phyloP scores from a whole-genome alignment of 140 eudicot genomes.

The Flaveria floridana region DNA sequence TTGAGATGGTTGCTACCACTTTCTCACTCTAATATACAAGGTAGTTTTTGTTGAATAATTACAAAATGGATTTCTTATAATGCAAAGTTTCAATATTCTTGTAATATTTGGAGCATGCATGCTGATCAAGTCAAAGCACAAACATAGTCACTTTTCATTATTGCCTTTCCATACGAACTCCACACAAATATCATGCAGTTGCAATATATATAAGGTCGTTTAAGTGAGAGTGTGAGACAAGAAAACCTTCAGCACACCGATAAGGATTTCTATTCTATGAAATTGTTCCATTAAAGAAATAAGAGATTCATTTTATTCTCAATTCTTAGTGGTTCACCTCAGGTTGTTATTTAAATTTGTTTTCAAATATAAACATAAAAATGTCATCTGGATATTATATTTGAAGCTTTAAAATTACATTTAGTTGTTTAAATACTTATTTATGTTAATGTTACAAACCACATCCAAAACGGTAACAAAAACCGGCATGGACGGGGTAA shows the following conservation, averaged over 20 bases:
- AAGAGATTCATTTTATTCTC: background rate
- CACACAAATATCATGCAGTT: background rate
- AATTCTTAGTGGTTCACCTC: background rate
- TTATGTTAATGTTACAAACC: background rate
- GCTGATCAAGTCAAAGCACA: background rate
- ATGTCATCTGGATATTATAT: no score
- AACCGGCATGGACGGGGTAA: background rate
- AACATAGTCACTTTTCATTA: background rate
- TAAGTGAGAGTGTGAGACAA: background rate
- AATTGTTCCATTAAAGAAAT: background rate
- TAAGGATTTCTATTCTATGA: background rate
- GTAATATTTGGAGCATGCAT: background rate
- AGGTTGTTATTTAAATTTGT: background rate
- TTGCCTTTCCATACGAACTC: background rate
- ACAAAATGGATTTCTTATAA: background rate
- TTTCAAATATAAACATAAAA: background rate
- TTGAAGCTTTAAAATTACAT: background rate
- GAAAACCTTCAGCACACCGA: background rate
- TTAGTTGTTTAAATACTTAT: background rate
- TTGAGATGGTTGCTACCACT: no score
- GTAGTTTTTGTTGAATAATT: no score
- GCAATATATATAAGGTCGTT: background rate
- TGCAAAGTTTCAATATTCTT: background rate
- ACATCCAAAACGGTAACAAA: background rate
- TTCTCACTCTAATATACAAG: no score